Percentiles rank a stretch among this genome's conserved stretches.
phyloP scores from a whole-genome alignment of 2,329 filamentous ascomycete genomes.

The Dothistroma septosporum region DNA sequence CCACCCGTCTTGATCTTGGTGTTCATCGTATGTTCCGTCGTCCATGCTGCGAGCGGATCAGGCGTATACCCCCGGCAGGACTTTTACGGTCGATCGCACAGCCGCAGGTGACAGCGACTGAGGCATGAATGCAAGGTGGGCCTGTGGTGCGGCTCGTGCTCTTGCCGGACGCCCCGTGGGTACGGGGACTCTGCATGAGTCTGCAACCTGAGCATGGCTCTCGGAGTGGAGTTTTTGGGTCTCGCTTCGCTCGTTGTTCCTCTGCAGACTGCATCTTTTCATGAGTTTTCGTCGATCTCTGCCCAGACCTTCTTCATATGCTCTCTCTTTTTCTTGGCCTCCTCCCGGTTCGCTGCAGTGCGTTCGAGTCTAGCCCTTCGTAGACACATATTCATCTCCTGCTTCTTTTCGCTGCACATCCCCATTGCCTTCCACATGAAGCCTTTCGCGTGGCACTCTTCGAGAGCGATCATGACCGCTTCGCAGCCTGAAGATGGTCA shows the following conservation, averaged over 20 bases:
- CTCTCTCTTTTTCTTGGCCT: conserved; percentile 64
- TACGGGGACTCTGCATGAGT: background rate
- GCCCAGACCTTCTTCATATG: conserved; percentile 74
- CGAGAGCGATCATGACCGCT: conserved; percentile 87
- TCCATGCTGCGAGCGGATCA: too few species aligned
- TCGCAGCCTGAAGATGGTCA: conserved; percentile 67
- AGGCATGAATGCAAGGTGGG: too few species aligned
- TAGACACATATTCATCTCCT: conserved; percentile 78
- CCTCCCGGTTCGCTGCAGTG: conserved; percentile 70
- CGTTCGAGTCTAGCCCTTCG: conserved; percentile 73
- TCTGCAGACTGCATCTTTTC: conserved; percentile 23
- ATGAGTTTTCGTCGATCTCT: conserved; percentile 70
- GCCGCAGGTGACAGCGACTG: too few species aligned
- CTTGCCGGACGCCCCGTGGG: background rate
- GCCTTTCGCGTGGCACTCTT: conserved; percentile 88
- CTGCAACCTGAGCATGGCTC: background rate
- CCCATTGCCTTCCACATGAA: conserved; percentile 90
- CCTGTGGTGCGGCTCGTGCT: too few species aligned
- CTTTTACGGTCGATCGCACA: too few species aligned
- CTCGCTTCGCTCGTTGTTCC: background rate
- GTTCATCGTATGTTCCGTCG: too few species aligned
- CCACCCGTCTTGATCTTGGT: too few species aligned
- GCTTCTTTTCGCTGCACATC: conserved; percentile 84
- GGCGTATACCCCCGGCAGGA: too few species aligned
- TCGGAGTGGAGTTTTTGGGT: background rate